Conservation (phyloP, 345 rosid genomes). For the Viola odorata region DNA sequence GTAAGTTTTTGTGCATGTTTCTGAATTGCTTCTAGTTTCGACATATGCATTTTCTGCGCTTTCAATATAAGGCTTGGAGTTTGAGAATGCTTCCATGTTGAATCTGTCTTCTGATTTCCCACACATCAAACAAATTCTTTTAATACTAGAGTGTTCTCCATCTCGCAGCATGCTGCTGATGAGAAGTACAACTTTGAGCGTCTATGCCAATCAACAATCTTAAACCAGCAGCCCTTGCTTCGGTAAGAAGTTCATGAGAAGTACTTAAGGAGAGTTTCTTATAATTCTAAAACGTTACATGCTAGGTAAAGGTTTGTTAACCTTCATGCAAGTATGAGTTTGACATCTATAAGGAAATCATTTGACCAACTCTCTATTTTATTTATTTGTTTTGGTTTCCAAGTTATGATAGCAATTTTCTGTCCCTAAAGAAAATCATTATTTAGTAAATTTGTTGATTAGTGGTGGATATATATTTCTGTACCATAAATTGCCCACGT, state of each 20-base stretch:
- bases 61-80: background rate
- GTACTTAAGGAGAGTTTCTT: conserved; percentile 6
- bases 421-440: no score
- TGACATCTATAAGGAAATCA: no score
- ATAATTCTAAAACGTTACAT: background rate
- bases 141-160: background rate
- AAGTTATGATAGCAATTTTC: no score
- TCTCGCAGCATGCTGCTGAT: conserved; percentile 92
- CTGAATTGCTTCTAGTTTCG: conserved; percentile 11
- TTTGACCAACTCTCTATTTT: no score
- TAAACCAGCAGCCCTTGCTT: conserved; percentile 93
- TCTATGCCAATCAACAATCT: conserved; percentile 71
- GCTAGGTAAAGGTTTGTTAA: background rate
- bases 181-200: conserved; percentile 95
- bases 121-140: background rate
- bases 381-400: no score
- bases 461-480: no score
- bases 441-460: no score
- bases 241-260: conserved; percentile 47
- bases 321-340: background rate
- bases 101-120: background rate
- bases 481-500: no score
- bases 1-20: conserved; percentile 33
- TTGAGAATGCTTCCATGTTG: conserved; percentile 5
- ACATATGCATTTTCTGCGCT: conserved; percentile 3